Base-by-base conservation (phyloP, 75 land plant genomes). In the Sequoiadendron giganteum region DNA sequence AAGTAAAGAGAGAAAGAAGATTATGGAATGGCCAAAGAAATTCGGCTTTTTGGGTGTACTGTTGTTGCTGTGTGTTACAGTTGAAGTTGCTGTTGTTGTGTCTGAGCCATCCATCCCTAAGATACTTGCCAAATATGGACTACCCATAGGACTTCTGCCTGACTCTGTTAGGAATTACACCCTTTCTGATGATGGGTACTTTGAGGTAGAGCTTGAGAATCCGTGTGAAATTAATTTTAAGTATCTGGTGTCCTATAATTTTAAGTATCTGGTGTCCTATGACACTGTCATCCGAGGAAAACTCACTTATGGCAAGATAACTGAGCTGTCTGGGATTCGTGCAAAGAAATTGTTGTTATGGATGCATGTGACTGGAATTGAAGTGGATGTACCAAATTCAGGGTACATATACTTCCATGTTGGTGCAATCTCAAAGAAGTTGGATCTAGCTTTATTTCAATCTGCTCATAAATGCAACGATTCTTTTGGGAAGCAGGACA, bases 121-220 rank as follows among this genome's bases (percentile, higher is more conserved):
- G 78, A 88, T 93, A 76, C 92, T 97, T 75, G 89, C 93, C 15
- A 85, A 89, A 58, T 96, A 85, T 90, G 96, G 96, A 34, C 94
- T 97, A 30, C 97, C 97, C 1, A 55, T 78, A 30, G 99, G 99
- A 10, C 92, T 97, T 70, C 89, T 97, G 39, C 99, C 99, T 18
- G 88, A 90, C 88, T 82, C 94, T n/a, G 95, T 94, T 30, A 90
- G 14, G 16, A 83, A 61, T 90, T 97, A 93, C 93, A 80, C 95
- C 13, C 92, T 96, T 84, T 25, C 81, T 54, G 82, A 87, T 73
- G 89, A 94, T 75, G 97, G 99, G 73, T 3, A 9, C 21, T 96
- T 97, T 92, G 32, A 16, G 52, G 94, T 97, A 42, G 82, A 90
- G n/a, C 89, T 96, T 49, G 78, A 52, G 39, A 75, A 85, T 32